Conservation (phyloP, 2,329 filamentous ascomycete genomes). For the Karstenula rhodostoma region DNA sequence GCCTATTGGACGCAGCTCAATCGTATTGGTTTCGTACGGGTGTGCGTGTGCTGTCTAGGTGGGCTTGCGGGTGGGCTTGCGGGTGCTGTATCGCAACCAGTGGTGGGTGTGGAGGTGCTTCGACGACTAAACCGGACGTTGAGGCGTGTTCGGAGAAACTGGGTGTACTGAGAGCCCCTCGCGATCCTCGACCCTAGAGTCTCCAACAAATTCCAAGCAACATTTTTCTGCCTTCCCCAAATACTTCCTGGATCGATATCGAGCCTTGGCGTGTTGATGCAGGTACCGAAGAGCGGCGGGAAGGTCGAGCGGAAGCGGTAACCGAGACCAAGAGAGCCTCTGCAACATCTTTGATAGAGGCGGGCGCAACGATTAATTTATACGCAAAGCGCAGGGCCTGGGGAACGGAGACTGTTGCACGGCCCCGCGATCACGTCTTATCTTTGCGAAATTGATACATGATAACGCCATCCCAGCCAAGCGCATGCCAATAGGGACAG, state of each 20-base stretch:
- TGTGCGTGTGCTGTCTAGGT: neutral
- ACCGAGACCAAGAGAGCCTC: neutral
- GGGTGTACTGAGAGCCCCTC: neutral
- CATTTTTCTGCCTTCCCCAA: conserved; percentile 1
- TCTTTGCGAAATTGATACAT: conserved; percentile 41
- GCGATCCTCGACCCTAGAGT: neutral
- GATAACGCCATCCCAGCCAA: conserved; percentile 42
- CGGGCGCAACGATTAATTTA: conserved; percentile 20
- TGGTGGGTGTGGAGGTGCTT: neutral
- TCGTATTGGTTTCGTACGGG: neutral
- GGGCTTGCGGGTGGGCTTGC: neutral
- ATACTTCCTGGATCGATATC: neutral
- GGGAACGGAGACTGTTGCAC: conserved; percentile 7
- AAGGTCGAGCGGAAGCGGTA: conserved; percentile 8
- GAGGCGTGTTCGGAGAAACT: neutral
- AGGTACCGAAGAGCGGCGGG: conserved; percentile 19
- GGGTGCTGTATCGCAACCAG: neutral
- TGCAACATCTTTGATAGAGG: conserved; percentile 20
- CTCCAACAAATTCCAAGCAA: neutral
- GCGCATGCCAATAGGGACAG: conserved; percentile 32
- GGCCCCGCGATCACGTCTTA: conserved; percentile 44
- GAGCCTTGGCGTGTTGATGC: conserved; percentile 16
- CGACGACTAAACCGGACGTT: neutral
- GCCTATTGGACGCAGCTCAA: neutral
- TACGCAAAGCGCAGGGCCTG: conserved; percentile 1